Conservation (phyloP, 75 land plant species). For the Cupressus sempervirens region DNA sequence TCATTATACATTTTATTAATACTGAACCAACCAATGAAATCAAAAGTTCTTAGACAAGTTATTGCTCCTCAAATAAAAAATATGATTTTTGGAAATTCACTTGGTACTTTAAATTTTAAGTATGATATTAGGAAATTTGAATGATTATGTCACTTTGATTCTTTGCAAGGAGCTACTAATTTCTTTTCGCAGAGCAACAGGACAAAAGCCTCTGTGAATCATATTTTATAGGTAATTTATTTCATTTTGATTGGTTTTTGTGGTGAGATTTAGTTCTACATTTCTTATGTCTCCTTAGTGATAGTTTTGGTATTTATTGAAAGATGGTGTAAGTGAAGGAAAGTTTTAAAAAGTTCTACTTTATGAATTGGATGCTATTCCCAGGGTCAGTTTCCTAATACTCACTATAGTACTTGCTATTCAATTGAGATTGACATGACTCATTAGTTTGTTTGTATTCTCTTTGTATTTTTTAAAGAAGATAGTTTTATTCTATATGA, state of each 20-base stretch:
- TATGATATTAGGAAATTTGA: background rate
- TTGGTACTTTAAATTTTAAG: no score
- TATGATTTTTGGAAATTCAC: no score
- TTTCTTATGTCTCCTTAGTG: background rate
- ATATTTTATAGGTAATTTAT: slow-evolving; percentile 73
- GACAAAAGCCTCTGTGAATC: slow-evolving; percentile 76
- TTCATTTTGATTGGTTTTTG: background rate
- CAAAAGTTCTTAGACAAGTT: background rate
- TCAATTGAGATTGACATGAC: background rate
- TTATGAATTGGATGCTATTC: slow-evolving; percentile 88
- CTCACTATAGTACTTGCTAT: no score
- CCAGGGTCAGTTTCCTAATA: slow-evolving; percentile 42
- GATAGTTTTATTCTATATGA: background rate
- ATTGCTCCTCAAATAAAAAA: no score
- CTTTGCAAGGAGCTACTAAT: slow-evolving; percentile 68
- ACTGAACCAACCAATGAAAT: background rate
- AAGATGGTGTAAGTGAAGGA: slow-evolving; percentile 98
- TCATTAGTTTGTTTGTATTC: background rate
- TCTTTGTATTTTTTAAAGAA: background rate
- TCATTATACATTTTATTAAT: background rate
- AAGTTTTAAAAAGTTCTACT: slow-evolving; percentile 92
- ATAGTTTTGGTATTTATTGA: slow-evolving; percentile 15
- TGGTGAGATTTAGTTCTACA: background rate
- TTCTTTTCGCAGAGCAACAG: slow-evolving; percentile 74
- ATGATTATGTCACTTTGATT: background rate